Base-by-base conservation (phyloP, 768 basidiomycete species). In the Suillus placidus region DNA sequence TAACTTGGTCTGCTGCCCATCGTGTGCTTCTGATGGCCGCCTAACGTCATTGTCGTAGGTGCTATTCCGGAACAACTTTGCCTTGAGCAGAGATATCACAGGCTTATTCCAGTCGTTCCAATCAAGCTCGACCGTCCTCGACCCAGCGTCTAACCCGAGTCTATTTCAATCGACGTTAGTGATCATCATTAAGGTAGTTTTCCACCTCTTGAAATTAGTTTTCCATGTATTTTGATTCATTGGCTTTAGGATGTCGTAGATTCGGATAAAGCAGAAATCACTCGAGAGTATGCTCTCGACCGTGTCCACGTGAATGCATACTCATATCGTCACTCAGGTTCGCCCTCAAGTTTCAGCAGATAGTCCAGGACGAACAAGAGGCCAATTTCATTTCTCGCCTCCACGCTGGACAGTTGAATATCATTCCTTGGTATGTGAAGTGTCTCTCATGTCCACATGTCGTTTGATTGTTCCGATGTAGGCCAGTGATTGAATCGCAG, bases 11-110 rank as follows among this genome's bases (percentile, higher is more conserved):
- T 37, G 81, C 23, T 12, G 14, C 12, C 54, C 32, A 7, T 23
- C 61, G 0, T 10, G 9, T 26, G 23, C 40, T 40, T 16, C 57
- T 40, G 12, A 4, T 37, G 2, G 37, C 2, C 5, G 14, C 2
- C 38, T 32, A n/a, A 64, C 18, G 5, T 37, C 4, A 10, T 62
- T 9, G 7, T 12, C 37, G 20, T 64, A 88, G 88, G 85, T 89
- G 2, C 74, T 88, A 2, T 88, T 88, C 76, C 83, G 88, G 4
- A 88, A 89, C 64, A 89, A 89, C 62, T 89, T 89, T 64, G 86
- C 87, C 0, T 74, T 88, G 4, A 84, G 85, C 55, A 79, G 87
- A 26, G 86, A 88, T 67, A 86, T 89, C n/a, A 80, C 83, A 6
- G 85, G 85, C 2, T 81, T 88, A 3, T 89, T 89, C 64, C 84